These are phyloP conservation scores for Pleurotus eryngii DNA, from an alignment of 768 basidiomycete genomes.

Conservation along the genomic window DNA sequence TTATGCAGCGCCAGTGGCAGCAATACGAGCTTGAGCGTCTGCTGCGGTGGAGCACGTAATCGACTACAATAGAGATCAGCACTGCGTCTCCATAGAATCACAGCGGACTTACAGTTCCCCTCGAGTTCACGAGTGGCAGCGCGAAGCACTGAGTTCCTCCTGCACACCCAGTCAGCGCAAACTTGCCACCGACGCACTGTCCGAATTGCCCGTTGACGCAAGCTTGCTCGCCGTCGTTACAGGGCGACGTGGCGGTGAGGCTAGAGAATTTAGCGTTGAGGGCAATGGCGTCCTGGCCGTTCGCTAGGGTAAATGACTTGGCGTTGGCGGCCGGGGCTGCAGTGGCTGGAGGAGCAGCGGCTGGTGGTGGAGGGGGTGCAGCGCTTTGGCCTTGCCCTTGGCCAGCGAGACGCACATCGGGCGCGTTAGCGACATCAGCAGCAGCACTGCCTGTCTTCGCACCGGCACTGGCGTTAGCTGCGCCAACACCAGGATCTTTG, in stretches of 20 bases:
- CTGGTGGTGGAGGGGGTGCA: background rate
- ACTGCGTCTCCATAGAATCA: background rate
- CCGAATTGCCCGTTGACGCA: constrained; percentile 36
- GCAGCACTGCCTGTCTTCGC: background rate
- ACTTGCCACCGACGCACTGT: constrained; percentile 35
- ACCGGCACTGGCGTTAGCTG: background rate
- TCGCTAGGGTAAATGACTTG: constrained; percentile 2
- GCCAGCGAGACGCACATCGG: background rate
- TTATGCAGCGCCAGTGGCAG: constrained; percentile 24
- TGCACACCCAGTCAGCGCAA: constrained; percentile 27
- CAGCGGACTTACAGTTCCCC: constrained; percentile 4
- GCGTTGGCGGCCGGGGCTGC: background rate
- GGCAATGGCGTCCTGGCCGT: constrained; percentile 14
- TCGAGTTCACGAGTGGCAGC: constrained; percentile 2
- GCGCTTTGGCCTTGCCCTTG: background rate
- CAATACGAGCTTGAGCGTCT: constrained; percentile 31
- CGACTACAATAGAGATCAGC: constrained; percentile 4
- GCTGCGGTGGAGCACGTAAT: constrained; percentile 30
- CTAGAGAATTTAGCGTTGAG: constrained; percentile 7
- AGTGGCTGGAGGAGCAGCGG: background rate
- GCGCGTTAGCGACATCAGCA: background rate
- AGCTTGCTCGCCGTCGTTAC: constrained; percentile 28
- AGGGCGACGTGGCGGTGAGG: constrained; percentile 18
- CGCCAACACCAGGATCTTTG: constrained; percentile 26
- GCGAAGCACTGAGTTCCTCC: constrained; percentile 31